Percentiles rank a stretch among this genome's conserved stretches.
Evolutionary conservation across 179 eudicot species (phyloP).

Genomic region (Beta lomatogona): DNA sequence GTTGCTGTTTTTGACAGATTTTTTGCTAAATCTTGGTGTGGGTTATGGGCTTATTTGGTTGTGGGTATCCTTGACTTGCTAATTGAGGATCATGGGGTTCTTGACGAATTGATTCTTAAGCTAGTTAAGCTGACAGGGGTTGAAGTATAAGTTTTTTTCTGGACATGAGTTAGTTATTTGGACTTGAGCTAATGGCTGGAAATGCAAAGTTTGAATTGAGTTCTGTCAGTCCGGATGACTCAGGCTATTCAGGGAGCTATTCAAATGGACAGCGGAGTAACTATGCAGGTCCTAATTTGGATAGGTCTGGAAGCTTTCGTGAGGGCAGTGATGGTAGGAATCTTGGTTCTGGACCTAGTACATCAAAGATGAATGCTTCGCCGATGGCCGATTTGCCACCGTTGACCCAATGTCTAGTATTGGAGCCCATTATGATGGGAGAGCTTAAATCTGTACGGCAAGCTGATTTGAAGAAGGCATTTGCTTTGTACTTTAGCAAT

Average conservation of each 20-base stretch:
- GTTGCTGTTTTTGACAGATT: constrained; percentile 30
- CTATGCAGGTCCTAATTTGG: constrained; percentile 55
- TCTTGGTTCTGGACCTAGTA: constrained; percentile 49
- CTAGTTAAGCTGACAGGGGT: constrained; percentile 26
- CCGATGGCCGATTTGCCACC: constrained; percentile 45
- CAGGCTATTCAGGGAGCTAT: constrained; percentile 54
- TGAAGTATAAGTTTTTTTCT: constrained; percentile 14
- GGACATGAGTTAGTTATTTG: constrained; percentile 42
- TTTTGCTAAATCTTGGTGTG: constrained; percentile 20
- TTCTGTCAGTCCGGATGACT: constrained; percentile 69
- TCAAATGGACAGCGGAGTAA: constrained; percentile 62
- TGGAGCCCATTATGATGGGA: constrained; percentile 67
- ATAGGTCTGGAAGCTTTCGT: constrained; percentile 80
- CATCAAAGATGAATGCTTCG: constrained; percentile 45
- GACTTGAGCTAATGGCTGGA: constrained; percentile 65
- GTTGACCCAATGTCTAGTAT: constrained; percentile 52
- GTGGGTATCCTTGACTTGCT: constrained; percentile 16
- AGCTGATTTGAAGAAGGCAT: constrained; percentile 68
- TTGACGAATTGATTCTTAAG: constrained; percentile 26
- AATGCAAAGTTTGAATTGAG: constrained; percentile 60
- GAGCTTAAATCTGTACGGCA: constrained; percentile 52
- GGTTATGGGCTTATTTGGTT: constrained; percentile 7
- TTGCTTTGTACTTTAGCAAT: constrained; percentile 52
- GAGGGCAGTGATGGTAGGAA: constrained; percentile 67
- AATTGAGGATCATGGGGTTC: constrained; percentile 16